Evolutionary conservation across 73 alveolate species (phyloP).

Genomic region (Tetrahymena thermophila): DNA sequence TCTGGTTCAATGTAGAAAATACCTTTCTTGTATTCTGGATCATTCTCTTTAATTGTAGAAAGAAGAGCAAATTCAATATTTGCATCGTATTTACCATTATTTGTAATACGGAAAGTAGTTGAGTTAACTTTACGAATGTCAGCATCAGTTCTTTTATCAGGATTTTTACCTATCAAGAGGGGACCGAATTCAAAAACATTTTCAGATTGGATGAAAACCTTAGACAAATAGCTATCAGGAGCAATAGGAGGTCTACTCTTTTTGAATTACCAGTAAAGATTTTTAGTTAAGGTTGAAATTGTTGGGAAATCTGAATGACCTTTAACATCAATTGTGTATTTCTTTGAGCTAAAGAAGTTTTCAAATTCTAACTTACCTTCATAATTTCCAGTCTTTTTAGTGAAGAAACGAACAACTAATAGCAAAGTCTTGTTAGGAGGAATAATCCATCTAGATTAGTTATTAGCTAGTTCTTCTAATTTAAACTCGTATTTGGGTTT

Average conservation of each 20-base stretch:
- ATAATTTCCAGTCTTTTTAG: conserved; percentile 81
- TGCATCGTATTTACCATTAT: conserved; percentile 91
- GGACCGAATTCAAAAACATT: conserved; percentile 93
- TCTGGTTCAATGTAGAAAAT: conserved; percentile 91
- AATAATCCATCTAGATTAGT: conserved; percentile 92
- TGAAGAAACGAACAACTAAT: conserved; percentile 87
- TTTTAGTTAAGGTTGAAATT: conserved; percentile 59
- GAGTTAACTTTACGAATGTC: conserved; percentile 74
- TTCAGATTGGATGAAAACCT: conserved; percentile 58
- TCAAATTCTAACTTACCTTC: conserved; percentile 70
- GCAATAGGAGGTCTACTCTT: conserved; percentile 68
- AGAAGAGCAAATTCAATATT: conserved; percentile 77
- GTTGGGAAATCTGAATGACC: conserved; percentile 81
- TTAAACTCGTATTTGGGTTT: conserved; percentile 54
- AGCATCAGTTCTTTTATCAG: conserved; percentile 82
- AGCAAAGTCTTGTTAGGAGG: conserved; percentile 82
- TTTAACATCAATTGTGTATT: conserved; percentile 59
- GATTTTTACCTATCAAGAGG: conserved; percentile 88
- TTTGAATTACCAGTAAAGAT: conserved; percentile 69
- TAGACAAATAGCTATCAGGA: conserved; percentile 62
- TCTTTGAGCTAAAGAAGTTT: conserved; percentile 64
- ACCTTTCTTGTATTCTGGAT: conserved; percentile 74
- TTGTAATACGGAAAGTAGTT: conserved; percentile 82
- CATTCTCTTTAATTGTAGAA: conserved; percentile 75
- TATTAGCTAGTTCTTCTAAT: conserved; percentile 67